Percentiles rank a stretch among this genome's conserved stretches.
These are phyloP conservation scores for Gastrolobium villosum DNA, from an alignment of 306 rosid genomes.

Conservation along the genomic window DNA sequence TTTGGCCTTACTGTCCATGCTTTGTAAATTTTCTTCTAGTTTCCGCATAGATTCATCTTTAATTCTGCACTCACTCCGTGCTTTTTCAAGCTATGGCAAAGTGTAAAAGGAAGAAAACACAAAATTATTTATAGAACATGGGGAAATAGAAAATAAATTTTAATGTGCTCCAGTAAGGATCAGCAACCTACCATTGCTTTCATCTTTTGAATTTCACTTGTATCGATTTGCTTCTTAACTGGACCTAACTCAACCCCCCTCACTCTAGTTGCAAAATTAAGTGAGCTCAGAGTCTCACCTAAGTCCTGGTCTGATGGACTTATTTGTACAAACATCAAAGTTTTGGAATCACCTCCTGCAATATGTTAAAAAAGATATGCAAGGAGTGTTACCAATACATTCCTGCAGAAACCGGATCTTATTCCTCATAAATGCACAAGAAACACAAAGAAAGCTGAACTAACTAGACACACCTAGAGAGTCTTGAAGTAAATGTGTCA, in stretches of 20 bases:
- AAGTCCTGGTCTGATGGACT: conserved; percentile 90
- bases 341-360: conserved; percentile 90
- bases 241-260: conserved; percentile 92
- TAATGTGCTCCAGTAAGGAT: conserved; percentile 17
- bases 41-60: conserved; percentile 81
- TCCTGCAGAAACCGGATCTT: conserved; percentile 25
- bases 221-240: conserved; percentile 82
- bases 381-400: conserved; percentile 20
- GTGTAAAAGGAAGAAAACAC: conserved; percentile 21
- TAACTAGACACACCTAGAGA: conserved; percentile 68
- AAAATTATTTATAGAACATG: conserved; percentile 14
- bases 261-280: conserved; percentile 89
- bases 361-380: conserved; percentile 25
- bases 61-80: conserved; percentile 73
- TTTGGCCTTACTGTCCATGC: conserved; percentile 76
- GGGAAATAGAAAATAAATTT: conserved; percentile 15
- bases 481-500: conserved; percentile 96
- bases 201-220: conserved; percentile 76
- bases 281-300: conserved; percentile 87
- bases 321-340: conserved; percentile 91
- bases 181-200: conserved; percentile 70
- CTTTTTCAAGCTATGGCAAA: conserved; percentile 74
- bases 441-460: conserved; percentile 28
- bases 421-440: conserved; percentile 15
- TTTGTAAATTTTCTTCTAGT: conserved; percentile 82